Conservation (phyloP, 495 filamentous ascomycete genomes). For the Aspergillus homomorphus region DNA sequence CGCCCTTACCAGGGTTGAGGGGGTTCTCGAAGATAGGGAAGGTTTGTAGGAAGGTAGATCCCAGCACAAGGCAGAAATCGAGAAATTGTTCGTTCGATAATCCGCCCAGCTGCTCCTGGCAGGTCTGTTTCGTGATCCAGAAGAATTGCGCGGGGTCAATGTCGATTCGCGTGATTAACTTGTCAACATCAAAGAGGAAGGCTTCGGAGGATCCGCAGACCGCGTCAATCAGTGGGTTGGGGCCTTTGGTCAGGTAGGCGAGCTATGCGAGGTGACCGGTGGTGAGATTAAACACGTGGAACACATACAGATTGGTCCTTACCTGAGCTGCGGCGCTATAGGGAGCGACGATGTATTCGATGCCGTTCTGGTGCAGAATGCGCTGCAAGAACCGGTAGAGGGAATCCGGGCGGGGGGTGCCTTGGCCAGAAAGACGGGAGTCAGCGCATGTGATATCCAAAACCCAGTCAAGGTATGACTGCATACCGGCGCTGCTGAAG, state of each 20-base stretch:
- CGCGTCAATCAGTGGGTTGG: slow-evolving; percentile 67
- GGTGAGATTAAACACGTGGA: slow-evolving; percentile 6
- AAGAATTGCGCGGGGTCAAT: slow-evolving; percentile 61
- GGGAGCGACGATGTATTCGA: slow-evolving; percentile 83
- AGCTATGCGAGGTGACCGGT: slow-evolving; percentile 51
- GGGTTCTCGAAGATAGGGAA: slow-evolving; percentile 72
- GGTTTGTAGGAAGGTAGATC: slow-evolving; percentile 71
- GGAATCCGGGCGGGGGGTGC: slow-evolving; percentile 54
- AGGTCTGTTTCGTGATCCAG: slow-evolving; percentile 67
- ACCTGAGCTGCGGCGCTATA: slow-evolving; percentile 91
- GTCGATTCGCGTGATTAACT: slow-evolving; percentile 76
- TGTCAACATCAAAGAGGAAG: slow-evolving; percentile 81
- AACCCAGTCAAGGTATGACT: not conserved
- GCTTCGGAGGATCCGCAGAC: slow-evolving; percentile 85
- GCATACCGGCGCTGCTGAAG: slow-evolving; percentile 78
- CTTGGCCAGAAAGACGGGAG: slow-evolving; percentile 26
- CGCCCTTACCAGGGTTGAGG: slow-evolving; percentile 37
- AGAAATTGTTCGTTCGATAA: slow-evolving; percentile 71
- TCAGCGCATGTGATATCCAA: slow-evolving; percentile 18
- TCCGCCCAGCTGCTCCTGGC: slow-evolving; percentile 66
- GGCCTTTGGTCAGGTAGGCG: slow-evolving; percentile 70
- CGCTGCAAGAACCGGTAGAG: slow-evolving; percentile 73
- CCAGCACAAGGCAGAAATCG: slow-evolving; percentile 79
- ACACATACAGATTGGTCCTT: slow-evolving; percentile 10
- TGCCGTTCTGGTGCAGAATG: slow-evolving; percentile 62